Base-by-base conservation (phyloP, 1,139 yeast species). In the Geotrichum restrictum region DNA sequence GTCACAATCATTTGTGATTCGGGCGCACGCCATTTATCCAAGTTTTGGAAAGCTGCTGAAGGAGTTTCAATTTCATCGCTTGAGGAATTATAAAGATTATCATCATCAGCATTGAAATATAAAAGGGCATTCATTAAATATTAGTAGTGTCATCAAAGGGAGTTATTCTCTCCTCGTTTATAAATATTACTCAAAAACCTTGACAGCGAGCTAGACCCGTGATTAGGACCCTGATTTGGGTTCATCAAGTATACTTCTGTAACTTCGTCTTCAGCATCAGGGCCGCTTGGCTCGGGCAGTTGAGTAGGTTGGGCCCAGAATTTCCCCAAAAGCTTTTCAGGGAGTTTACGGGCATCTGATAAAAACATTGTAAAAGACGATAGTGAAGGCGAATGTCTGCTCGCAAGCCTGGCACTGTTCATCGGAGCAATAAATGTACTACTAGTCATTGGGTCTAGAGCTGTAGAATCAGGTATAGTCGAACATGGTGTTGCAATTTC, bases 1-100 rank as follows among this genome's bases (percentile, higher is more conserved):
- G 95, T 93, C 4, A 81, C 94, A n/a, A 78, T 93, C 45, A 88
- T 96, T 1, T 93, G 98, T 68, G 98, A 93, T 67, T 82, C 95
- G 3, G 98, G 98, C 0, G 74, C 85, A 6, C 76, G 98, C 59
- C 98, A 93, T 68, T 66, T 91, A 56, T 85, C 95, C 45, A 93
- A 93, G 67, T 93, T 93, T 66, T 93, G 97, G 97, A 86, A 83
- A 60, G 51, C 51, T n/a, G 63, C 61, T 10, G 41, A 49, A 7
- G 56, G 47, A 10, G 27, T 53, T 2, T 27, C 47, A 6, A 45
- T 54, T 16, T 27, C 42, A 14, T 39, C 51, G 10, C 21, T 54
- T 36, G 54, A 47, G 21, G 54, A 54, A 4, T 33, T 54, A 16
- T 48, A 45, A 40, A n/a, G n/a, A n/a, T n/a, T n/a, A n/a, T n/a